Percentiles rank a stretch among this genome's conserved stretches.
Evolutionary conservation across 306 rosid species (phyloP).

Genomic region (Sindora glabra): DNA sequence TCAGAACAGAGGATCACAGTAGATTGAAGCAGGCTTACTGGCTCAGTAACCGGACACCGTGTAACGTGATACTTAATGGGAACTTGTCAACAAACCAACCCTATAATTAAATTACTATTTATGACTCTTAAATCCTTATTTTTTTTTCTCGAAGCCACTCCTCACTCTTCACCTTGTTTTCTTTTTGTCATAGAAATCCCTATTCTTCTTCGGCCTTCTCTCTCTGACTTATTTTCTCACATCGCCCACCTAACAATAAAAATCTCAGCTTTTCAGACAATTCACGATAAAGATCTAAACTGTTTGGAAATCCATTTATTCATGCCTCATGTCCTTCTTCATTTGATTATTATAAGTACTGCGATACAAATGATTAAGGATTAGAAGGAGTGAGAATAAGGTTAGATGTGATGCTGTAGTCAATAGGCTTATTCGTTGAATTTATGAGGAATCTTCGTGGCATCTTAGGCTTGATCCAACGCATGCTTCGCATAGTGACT

Average conservation of each 20-base stretch:
- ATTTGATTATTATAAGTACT: too few relatives aligned
- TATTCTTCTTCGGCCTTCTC: neutral
- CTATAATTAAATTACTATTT: conserved; percentile 10
- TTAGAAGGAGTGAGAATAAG: too few relatives aligned
- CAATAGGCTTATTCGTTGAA: too few relatives aligned
- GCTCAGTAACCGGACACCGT: neutral
- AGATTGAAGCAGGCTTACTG: neutral
- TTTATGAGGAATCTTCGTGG: too few relatives aligned
- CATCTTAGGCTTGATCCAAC: too few relatives aligned
- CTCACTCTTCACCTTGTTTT: conserved; percentile 29
- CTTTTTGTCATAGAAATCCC: conserved; percentile 5
- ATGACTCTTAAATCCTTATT: conserved; percentile 15
- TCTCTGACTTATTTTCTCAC: neutral
- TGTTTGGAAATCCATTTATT: conserved; percentile 11
- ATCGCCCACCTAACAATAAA: neutral
- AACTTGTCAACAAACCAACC: neutral
- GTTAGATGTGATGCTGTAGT: too few relatives aligned
- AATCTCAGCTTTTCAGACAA: conserved; percentile 19
- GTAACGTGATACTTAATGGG: neutral
- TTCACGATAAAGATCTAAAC: too few relatives aligned
- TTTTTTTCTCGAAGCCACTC: conserved; percentile 17
- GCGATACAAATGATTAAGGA: too few relatives aligned
- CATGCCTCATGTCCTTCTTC: neutral
- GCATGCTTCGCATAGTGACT: too few relatives aligned
- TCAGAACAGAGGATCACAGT: neutral